Conservation (phyloP, 2,329 filamentous ascomycete species). For the Microcyclosporella mali region DNA sequence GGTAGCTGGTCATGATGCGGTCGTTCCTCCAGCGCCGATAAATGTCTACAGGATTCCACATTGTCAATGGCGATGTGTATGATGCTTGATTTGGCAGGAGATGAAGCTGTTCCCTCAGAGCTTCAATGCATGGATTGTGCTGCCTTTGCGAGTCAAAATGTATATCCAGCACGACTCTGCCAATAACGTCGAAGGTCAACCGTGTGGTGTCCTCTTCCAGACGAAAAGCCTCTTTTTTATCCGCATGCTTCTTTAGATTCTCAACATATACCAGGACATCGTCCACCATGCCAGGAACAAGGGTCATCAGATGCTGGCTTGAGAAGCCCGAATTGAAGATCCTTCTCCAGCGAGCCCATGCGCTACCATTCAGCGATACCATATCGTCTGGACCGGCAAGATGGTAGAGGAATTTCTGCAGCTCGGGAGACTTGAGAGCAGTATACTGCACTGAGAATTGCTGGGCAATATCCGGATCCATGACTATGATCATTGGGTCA, state of each 20-base stretch:
- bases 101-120: conserved; percentile 32
- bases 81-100: conserved; percentile 15
- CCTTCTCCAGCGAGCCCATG: conserved; percentile 40
- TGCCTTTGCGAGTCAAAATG: conserved; percentile 33
- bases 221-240: conserved; percentile 34
- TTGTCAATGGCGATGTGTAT: conserved; percentile 10
- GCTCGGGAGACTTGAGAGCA: conserved; percentile 9
- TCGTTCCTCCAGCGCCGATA: conserved; percentile 21
- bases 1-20: conserved; percentile 15
- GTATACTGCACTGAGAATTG: conserved; percentile 15
- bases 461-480: conserved; percentile 17
- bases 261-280: conserved; percentile 28
- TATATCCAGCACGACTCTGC: conserved; percentile 34
- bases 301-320: conserved; percentile 34
- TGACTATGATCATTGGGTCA: conserved; percentile 15
- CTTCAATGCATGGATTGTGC: conserved; percentile 33
- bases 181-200: conserved; percentile 40
- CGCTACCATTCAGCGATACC: conserved; percentile 32
- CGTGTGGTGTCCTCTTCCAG: conserved; percentile 37
- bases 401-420: conserved; percentile 11
- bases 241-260: conserved; percentile 32
- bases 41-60: conserved; percentile 17
- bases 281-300: conserved; percentile 36
- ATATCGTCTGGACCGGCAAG: conserved; percentile 21
- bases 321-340: conserved; percentile 41